Base-by-base conservation (phyloP, 345 rosid species). In the Populus ilicifolia region DNA sequence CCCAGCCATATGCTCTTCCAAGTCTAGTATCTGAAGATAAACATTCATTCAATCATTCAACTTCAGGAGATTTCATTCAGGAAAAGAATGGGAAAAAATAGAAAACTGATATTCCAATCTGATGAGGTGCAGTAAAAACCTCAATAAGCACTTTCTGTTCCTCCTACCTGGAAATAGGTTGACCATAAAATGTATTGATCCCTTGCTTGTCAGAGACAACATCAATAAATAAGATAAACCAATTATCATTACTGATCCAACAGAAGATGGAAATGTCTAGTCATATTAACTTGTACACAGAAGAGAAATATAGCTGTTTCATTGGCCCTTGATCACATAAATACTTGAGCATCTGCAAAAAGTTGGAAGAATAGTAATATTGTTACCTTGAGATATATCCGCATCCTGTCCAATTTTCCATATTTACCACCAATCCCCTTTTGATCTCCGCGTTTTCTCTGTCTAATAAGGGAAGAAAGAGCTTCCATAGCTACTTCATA, bases 401-500 rank as follows among this genome's bases (percentile, higher is more conserved):
- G 43, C 88, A 94, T 90, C 85, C 88, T 87, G 77, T 89, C 95
- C 74, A 92, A 82, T 83, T 94, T 92, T 72, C 65, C 89, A 77
- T 80, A 88, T 84, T 43, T 87, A 50, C 81, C 87, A 50, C 69
- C 75, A 73, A 83, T 75, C 71, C 83, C 63, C 23, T 89, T 72
- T 52, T 59, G 84, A 46, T 86, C 91, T 44, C 88, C 89, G 33
- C 93, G 94, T 70, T 86, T 90, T 75, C 86, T 84, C 54, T 90
- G 83, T 71, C 94, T 84, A 75, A 94, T 92, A 80, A 90, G 94
- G 65, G 94, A 89, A 14, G 97, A 92, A 79, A 94, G 88, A 39
- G 98, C 93, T 75, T 92, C 92, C 98, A 94, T 89, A 74, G 95
- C 95, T 76, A 81, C 81, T 75, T 90, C 98, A 78, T 94, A 89